phyloP scores from a whole-genome alignment of 257 asterid genomes.

The Thymus mandschuricus region DNA sequence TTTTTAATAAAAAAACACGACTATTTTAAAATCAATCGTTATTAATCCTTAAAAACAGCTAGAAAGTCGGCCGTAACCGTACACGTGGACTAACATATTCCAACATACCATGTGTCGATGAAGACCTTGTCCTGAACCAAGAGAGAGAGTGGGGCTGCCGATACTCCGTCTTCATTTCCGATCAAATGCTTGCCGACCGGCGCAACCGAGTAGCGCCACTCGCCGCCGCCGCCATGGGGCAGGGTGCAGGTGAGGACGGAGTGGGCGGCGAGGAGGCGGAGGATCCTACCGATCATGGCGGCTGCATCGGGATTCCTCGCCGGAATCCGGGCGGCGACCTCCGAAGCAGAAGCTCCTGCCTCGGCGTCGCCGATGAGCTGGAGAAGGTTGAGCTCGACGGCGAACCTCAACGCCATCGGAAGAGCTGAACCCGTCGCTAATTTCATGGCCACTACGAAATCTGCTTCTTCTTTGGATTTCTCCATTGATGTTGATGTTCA shows the following conservation, averaged over 20 bases:
- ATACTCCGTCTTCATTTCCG: slow-evolving; percentile 43
- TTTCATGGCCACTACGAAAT: neutral
- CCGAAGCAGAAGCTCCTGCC: slow-evolving; percentile 30
- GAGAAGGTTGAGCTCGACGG: neutral
- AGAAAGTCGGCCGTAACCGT: too few species aligned
- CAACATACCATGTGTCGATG: slow-evolving; percentile 54
- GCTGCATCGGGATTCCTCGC: slow-evolving; percentile 34
- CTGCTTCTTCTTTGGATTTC: neutral
- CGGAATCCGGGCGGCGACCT: slow-evolving; percentile 43
- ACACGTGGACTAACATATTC: too few species aligned
- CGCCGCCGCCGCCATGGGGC: slow-evolving; percentile 33
- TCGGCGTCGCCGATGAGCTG: slow-evolving; percentile 36
- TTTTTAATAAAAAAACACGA: too few species aligned
- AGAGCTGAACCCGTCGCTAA: neutral
- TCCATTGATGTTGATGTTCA: too few species aligned
- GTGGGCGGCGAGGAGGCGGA: slow-evolving; percentile 45
- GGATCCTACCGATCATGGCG: slow-evolving; percentile 42
- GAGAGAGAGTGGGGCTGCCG: slow-evolving; percentile 34
- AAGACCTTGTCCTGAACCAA: slow-evolving; percentile 33
- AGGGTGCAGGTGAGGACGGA: slow-evolving; percentile 36
- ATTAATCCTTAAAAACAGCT: too few species aligned
- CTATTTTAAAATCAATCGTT: too few species aligned
- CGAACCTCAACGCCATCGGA: slow-evolving; percentile 5
- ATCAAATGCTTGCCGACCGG: slow-evolving; percentile 59
- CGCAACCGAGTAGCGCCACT: slow-evolving; percentile 48